These are phyloP conservation scores for Choiromyces venosus DNA, from an alignment of 495 filamentous ascomycete genomes.

Conservation along the genomic window DNA sequence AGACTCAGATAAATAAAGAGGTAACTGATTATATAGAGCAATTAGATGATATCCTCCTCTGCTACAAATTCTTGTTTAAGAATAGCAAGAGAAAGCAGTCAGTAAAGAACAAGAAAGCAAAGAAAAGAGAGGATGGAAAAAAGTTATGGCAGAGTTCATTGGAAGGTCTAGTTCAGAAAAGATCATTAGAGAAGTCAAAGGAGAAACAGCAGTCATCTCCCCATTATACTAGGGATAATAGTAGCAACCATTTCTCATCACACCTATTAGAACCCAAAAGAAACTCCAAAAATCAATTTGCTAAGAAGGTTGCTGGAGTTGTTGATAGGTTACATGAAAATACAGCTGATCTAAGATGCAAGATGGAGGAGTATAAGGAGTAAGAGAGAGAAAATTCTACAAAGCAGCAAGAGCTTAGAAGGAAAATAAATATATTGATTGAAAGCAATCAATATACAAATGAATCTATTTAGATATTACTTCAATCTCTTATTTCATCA, in stretches of 20 bases:
- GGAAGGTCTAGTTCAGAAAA: neutral
- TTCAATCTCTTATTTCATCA: neutral
- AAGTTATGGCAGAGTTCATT: neutral
- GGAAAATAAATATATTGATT: neutral
- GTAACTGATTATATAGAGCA: neutral
- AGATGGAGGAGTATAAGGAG: neutral
- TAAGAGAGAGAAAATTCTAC: neutral
- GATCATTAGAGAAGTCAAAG: neutral
- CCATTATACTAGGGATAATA: too few species aligned
- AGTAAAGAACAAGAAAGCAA: neutral
- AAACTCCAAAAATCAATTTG: slow-evolving; percentile 8
- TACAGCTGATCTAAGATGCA: neutral
- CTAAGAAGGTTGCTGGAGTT: neutral
- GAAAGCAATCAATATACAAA: neutral
- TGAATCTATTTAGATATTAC: neutral
- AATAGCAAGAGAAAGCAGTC: neutral
- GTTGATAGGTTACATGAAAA: neutral
- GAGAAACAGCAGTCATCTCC: too few species aligned
- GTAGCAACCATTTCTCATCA: too few species aligned
- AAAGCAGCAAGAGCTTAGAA: neutral
- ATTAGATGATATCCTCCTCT: neutral
- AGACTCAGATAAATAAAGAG: neutral
- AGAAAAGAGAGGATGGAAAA: neutral
- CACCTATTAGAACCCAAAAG: too few species aligned
- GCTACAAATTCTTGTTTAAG: neutral